phyloP scores from a whole-genome alignment of 257 asterid genomes.

The Solanum stenotomum region DNA sequence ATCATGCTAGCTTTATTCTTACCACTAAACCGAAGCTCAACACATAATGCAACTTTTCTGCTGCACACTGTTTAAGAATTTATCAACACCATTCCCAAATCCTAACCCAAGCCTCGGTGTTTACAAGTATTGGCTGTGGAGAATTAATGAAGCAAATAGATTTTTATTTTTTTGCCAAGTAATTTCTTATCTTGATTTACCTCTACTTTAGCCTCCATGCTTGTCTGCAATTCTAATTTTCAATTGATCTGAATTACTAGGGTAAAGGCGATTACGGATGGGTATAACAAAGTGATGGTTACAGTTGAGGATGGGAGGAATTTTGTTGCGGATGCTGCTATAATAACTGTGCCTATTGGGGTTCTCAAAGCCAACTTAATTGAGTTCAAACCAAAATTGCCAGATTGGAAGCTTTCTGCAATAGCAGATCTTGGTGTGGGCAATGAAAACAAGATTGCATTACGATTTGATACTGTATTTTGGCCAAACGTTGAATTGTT shows the following conservation, averaged over 20 bases:
- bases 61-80: background rate
- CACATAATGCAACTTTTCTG: background rate
- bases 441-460: constrained; percentile 84
- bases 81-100: background rate
- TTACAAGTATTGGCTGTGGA: background rate
- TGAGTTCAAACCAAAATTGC: constrained; percentile 77
- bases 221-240: background rate
- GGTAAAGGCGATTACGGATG: constrained; percentile 55
- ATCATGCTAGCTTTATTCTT: background rate
- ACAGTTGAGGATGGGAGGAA: constrained; percentile 65
- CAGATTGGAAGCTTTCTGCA: constrained; percentile 89
- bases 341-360: constrained; percentile 87
- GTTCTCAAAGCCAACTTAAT: constrained; percentile 71
- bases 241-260: constrained; percentile 15
- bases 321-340: constrained; percentile 82
- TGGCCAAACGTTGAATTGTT: constrained; percentile 96
- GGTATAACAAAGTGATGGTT: constrained; percentile 61
- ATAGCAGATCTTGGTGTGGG: constrained; percentile 92
- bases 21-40: background rate
- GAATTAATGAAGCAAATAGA: background rate
- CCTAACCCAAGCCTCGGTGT: background rate
- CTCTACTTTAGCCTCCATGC: background rate
- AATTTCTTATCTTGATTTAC: background rate
- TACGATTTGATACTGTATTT: constrained; percentile 62
- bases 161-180: background rate